Percentiles rank a stretch among this genome's conserved stretches.
Conservation (phyloP, 2,329 filamentous ascomycete genomes). For the Chaetomium sp. region DNA sequence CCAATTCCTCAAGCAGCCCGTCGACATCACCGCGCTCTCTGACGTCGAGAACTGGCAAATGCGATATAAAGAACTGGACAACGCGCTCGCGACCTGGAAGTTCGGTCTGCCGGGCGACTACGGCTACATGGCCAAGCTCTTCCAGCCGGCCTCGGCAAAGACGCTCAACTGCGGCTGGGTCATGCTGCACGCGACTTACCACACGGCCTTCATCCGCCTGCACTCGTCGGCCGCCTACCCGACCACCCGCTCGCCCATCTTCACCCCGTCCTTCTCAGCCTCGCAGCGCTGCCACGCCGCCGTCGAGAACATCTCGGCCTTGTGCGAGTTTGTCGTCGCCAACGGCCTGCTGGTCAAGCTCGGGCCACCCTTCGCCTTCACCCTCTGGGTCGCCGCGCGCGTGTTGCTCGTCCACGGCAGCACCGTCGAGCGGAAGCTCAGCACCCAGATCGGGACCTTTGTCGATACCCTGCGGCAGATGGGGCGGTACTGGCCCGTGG, state of each 20-base stretch:
- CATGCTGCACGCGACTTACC: constrained; percentile 88
- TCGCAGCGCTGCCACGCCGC: constrained; percentile 80
- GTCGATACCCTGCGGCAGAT: constrained; percentile 80
- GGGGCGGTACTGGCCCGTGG: constrained; percentile 83
- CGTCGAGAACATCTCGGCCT: constrained; percentile 77
- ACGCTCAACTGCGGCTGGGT: constrained; percentile 80
- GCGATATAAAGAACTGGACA: constrained; percentile 82
- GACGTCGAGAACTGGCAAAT: constrained; percentile 91
- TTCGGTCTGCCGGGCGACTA: constrained; percentile 81
- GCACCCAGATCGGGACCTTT: constrained; percentile 77
- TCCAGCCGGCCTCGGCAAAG: constrained; percentile 68
- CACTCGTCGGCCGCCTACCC: constrained; percentile 93
- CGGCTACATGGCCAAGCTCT: constrained; percentile 78
- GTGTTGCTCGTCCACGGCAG: constrained; percentile 87
- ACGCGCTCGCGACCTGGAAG: constrained; percentile 78
- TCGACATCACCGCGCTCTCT: constrained; percentile 79
- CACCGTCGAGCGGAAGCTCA: constrained; percentile 81
- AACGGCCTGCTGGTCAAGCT: constrained; percentile 76
- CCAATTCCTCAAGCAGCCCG: constrained; percentile 82
- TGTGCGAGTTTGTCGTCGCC: constrained; percentile 76
- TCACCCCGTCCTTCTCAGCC: constrained; percentile 84
- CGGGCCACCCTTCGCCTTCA: constrained; percentile 89
- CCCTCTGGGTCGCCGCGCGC: constrained; percentile 86
- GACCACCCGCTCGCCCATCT: constrained; percentile 83
- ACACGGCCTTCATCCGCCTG: constrained; percentile 84